Base-by-base conservation (phyloP, 345 rosid species). In the Gossypium bickii region DNA sequence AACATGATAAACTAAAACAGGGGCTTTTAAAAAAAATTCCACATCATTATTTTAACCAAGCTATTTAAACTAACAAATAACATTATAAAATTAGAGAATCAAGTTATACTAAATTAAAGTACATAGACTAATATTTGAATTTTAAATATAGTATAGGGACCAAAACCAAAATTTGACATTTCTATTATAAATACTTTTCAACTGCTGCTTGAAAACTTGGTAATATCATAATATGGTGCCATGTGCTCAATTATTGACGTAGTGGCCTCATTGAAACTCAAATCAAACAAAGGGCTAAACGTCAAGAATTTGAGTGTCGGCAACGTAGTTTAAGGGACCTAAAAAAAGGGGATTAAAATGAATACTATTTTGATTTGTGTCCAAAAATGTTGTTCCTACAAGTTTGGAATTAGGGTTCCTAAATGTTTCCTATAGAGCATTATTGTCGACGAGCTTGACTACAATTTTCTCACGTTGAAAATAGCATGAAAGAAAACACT, bases 211-310 rank as follows among this genome's bases (percentile, higher is more conserved):
- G 64, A 22, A 48, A 47, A 6, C 45, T 4, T 66, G 66, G 74
- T 67, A 20, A 66, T 56, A 8, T 56, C 5, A 10, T 20, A 48
- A 15, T 51, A 60, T 25, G 12, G 60, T 58, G 2, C 71, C 63
- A 56, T 71, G 66, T 67, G 66, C 69, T 65, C 76, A 59, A 59
- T 59, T 25, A 59, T 59, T 59, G 41, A 9, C 43, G 53, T 29
- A 16, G 8, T 57, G 61, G 29, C 12, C 61, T 20, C 61, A 3
- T 57, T 57, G 61, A 20, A 57, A 57, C 27, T 57, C 61, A 22
- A 57, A 53, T 53, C 62, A 57, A 57, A 57, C 62, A 22, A 57
- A 57, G 29, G 62, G 29, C 62, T 22, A 57, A 22, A 57, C 62
- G 62, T 22, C 34, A 57, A 57, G 29, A 4, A 10, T 22, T 57